phyloP scores from a whole-genome alignment of 768 basidiomycete species.

The Rhodosporidiobolus odoratus region DNA sequence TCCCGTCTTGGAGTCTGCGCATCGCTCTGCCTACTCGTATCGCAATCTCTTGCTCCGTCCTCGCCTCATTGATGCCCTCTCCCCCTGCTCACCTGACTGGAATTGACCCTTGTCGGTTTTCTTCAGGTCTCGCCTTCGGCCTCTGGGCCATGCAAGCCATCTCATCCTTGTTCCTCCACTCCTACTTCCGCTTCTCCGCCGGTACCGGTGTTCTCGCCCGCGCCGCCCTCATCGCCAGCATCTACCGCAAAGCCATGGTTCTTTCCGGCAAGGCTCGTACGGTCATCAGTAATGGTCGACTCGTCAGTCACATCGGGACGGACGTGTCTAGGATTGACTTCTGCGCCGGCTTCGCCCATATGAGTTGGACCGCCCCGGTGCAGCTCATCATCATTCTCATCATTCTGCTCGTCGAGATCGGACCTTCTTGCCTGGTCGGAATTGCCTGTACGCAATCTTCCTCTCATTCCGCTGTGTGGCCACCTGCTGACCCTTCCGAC shows the following conservation, averaged over 20 bases:
- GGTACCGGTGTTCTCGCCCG: constrained; percentile 71
- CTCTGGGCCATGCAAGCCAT: constrained; percentile 66
- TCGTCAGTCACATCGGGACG: constrained; percentile 89
- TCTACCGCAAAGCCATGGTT: constrained; percentile 70
- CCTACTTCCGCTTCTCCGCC: constrained; percentile 78
- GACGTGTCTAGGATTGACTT: constrained; percentile 90
- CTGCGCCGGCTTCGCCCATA: constrained; percentile 52
- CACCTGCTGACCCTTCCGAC: background rate
- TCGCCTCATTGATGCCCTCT: constrained; percentile 56
- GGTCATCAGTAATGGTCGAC: constrained; percentile 74
- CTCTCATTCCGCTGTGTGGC: background rate
- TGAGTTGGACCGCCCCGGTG: constrained; percentile 46
- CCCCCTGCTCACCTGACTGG: constrained; percentile 55
- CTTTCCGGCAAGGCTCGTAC: constrained; percentile 74
- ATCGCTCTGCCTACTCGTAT: too few species aligned
- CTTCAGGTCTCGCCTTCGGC: constrained; percentile 55
- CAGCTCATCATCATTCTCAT: constrained; percentile 71
- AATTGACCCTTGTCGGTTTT: too few species aligned
- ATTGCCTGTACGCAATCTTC: constrained; percentile 46
- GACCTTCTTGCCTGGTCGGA: constrained; percentile 57
- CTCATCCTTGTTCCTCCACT: constrained; percentile 61
- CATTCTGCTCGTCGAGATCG: constrained; percentile 67
- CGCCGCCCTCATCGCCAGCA: constrained; percentile 77
- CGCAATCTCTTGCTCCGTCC: too few species aligned
- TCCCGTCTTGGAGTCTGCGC: too few species aligned